phyloP scores from a whole-genome alignment of 1,139 yeast species.

The Candida gigantensis region DNA sequence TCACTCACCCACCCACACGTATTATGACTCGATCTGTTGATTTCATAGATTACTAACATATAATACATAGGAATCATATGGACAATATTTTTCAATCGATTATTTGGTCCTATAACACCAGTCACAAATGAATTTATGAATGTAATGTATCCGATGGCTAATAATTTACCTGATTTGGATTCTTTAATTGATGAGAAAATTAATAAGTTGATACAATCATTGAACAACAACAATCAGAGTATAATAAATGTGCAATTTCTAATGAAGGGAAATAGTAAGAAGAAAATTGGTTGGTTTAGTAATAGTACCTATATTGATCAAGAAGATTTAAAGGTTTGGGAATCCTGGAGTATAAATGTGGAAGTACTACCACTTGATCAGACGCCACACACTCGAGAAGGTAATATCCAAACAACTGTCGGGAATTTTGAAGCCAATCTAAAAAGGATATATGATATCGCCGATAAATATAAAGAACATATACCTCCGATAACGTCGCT shows the following conservation, averaged over 20 bases:
- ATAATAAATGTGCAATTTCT: constrained; percentile 14
- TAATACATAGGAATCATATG: constrained; percentile 54
- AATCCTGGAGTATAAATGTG: constrained; percentile 42
- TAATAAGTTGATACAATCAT: constrained; percentile 29
- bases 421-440: constrained; percentile 46
- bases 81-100: constrained; percentile 67
- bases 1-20: too few relatives aligned
- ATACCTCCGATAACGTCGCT: constrained; percentile 74
- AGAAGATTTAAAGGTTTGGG: constrained; percentile 33
- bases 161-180: constrained; percentile 45
- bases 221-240: constrained; percentile 2
- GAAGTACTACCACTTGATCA: constrained; percentile 33
- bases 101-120: constrained; percentile 69
- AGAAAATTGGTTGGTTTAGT: constrained; percentile 48
- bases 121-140: constrained; percentile 45
- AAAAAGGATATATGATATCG: constrained; percentile 48
- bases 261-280: constrained; percentile 23
- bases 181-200: constrained; percentile 44
- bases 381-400: background rate
- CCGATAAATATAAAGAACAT: constrained; percentile 60
- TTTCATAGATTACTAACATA: constrained; percentile 21
- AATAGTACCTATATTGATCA: constrained; percentile 15
- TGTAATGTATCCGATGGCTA: constrained; percentile 48
- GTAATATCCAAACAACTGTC: constrained; percentile 26
- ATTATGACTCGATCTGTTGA: too few relatives aligned